phyloP scores from a whole-genome alignment of 257 asterid genomes.

The Lavandula angustifolia region DNA sequence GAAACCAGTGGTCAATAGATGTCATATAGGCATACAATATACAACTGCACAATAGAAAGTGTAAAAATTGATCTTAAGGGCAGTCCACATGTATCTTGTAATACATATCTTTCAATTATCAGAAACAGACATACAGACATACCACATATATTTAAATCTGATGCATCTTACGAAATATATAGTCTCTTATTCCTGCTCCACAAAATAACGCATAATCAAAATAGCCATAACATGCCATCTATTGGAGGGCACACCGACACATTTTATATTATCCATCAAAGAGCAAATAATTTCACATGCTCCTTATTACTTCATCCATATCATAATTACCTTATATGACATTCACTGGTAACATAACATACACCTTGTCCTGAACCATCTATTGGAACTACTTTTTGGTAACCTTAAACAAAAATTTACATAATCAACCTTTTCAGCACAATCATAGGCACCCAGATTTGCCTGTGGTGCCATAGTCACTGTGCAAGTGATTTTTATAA shows the following conservation, averaged over 20 bases:
- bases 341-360: background rate
- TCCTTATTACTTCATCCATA: constrained; percentile 16
- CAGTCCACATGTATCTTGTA: constrained; percentile 18
- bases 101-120: constrained; percentile 17
- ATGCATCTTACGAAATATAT: background rate
- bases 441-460: constrained; percentile 14
- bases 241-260: background rate
- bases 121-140: constrained; percentile 3
- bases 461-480: background rate
- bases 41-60: constrained; percentile 22
- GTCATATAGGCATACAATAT: constrained; percentile 13
- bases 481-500: background rate
- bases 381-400: background rate
- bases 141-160: constrained; percentile 7
- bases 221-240: background rate
- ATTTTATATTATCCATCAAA: background rate
- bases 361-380: constrained; percentile 1
- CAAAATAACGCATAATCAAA: background rate
- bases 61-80: constrained; percentile 15
- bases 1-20: constrained; percentile 38
- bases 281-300: background rate
- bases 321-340: background rate
- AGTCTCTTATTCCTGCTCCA: background rate
- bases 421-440: constrained; percentile 3
- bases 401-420: background rate